Percentiles rank a stretch among this genome's conserved stretches.
These are phyloP conservation scores for Talaromyces stipitatus DNA, from an alignment of 495 filamentous ascomycete genomes.

Conservation along the genomic window DNA sequence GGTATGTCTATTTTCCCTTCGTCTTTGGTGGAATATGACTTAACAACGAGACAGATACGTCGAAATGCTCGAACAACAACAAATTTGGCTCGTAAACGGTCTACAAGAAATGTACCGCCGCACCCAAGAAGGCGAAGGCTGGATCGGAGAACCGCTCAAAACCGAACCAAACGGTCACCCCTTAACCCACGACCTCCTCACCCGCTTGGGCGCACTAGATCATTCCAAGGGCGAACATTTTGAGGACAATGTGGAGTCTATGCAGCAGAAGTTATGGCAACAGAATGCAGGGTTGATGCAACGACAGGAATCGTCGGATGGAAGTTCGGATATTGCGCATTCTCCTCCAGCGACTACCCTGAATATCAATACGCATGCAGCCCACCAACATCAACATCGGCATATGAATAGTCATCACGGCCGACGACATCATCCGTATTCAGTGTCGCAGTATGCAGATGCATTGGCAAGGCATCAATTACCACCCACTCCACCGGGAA, in stretches of 20 bases:
- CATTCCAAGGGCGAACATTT: slow-evolving; percentile 45
- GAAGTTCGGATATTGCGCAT: slow-evolving; percentile 42
- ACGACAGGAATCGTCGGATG: slow-evolving; percentile 44
- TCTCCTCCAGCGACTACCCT: slow-evolving; percentile 24
- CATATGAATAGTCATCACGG: background rate
- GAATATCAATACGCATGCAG: background rate
- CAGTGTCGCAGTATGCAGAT: slow-evolving; percentile 25
- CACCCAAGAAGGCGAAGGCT: slow-evolving; percentile 39
- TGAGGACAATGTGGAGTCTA: slow-evolving; percentile 46
- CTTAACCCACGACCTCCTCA: slow-evolving; percentile 59
- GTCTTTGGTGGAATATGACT: too few relatives aligned
- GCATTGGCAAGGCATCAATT: slow-evolving; percentile 19
- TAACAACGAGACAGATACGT: slow-evolving; percentile 43
- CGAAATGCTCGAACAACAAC: slow-evolving; percentile 67
- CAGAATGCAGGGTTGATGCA: slow-evolving; percentile 40
- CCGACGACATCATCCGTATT: background rate
- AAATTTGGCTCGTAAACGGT: slow-evolving; percentile 53
- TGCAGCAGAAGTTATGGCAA: slow-evolving; percentile 49
- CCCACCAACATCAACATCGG: background rate
- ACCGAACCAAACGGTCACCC: slow-evolving; percentile 50
- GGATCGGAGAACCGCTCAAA: slow-evolving; percentile 47
- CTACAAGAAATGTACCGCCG: slow-evolving; percentile 55
- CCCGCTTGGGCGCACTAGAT: slow-evolving; percentile 48
- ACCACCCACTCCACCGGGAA: slow-evolving; percentile 18
- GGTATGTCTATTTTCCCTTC: slow-evolving; percentile 32